Evolutionary conservation across 2,329 filamentous ascomycete genomes (phyloP).

Genomic region (Scolecobasidium constrictum): DNA sequence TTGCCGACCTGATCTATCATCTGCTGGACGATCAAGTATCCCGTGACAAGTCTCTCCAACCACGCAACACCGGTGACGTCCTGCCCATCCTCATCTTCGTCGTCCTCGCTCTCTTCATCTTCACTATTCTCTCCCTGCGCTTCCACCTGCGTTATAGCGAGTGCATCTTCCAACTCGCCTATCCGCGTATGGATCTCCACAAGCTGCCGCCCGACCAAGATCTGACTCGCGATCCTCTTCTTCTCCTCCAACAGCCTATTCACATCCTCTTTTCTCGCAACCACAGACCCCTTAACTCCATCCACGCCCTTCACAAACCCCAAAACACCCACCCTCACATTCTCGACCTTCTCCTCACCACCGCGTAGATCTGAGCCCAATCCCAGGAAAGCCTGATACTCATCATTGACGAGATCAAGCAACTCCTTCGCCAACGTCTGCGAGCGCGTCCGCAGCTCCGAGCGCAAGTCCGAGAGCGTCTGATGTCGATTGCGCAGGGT

Average conservation of each 20-base stretch:
- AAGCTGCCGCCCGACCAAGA: conserved; percentile 51
- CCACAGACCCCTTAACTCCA: conserved; percentile 57
- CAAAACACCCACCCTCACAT: conserved; percentile 75
- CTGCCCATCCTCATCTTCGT: conserved; percentile 15
- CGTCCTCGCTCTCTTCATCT: conserved; percentile 22
- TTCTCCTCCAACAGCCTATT: conserved; percentile 54
- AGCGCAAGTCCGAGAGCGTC: conserved; percentile 83
- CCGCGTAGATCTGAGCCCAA: conserved; percentile 72
- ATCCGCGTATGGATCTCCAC: conserved; percentile 57
- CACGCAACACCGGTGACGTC: conserved; percentile 15
- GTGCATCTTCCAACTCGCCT: conserved; percentile 49
- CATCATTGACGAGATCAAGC: conserved; percentile 86
- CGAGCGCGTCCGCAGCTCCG: conserved; percentile 73
- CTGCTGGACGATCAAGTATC: conserved; percentile 46
- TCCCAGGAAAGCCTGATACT: conserved; percentile 84
- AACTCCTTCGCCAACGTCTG: conserved; percentile 75
- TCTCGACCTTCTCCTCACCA: conserved; percentile 84
- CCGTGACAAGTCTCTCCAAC: conserved; percentile 44
- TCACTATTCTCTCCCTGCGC: conserved; percentile 17
- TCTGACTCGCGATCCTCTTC: conserved; percentile 48
- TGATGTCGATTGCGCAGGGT: conserved; percentile 81
- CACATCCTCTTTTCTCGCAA: conserved; percentile 52
- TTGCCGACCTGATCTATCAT: conserved; percentile 40
- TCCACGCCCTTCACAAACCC: conserved; percentile 77
- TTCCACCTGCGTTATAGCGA: conserved; percentile 40